Conservation (phyloP, 1,284 basidiomycete species). For the Pascua guehoae region DNA sequence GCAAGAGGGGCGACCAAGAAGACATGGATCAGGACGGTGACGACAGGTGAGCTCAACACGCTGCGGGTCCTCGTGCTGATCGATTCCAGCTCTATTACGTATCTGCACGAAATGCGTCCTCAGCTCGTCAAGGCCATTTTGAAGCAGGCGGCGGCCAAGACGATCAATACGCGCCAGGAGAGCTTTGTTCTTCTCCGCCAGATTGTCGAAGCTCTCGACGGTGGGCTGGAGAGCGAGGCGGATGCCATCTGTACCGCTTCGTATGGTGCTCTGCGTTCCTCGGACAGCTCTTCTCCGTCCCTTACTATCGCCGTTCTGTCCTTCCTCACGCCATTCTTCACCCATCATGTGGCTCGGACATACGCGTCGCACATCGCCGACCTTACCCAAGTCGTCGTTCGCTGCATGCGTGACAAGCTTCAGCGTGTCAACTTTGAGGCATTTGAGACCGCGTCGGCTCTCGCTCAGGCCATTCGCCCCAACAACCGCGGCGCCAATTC, state of each 20-base stretch:
- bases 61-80: not conserved
- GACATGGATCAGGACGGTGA: conserved; percentile 56
- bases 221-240: conserved; percentile 72
- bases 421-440: conserved; percentile 63
- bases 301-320: conserved; percentile 75
- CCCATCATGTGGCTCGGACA: conserved; percentile 66
- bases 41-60: conserved; percentile 57
- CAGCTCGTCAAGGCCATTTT: conserved; percentile 74
- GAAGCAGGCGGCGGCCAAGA: conserved; percentile 80
- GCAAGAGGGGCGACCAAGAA: conserved; percentile 65
- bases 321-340: conserved; percentile 80
- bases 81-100: conserved; percentile 9
- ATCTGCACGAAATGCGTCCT: conserved; percentile 59
- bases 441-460: conserved; percentile 57
- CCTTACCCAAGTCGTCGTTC: conserved; percentile 69
- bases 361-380: conserved; percentile 62
- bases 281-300: conserved; percentile 61
- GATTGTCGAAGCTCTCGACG: conserved; percentile 74
- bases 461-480: conserved; percentile 51
- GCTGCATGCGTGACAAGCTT: conserved; percentile 58
- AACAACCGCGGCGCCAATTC: conserved; percentile 29
- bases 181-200: conserved; percentile 75
- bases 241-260: conserved; percentile 51
- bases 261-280: conserved; percentile 48
- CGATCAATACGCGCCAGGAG: conserved; percentile 75